Evolutionary conservation across 345 rosid genomes (phyloP).

Genomic region (Linum lewisii): DNA sequence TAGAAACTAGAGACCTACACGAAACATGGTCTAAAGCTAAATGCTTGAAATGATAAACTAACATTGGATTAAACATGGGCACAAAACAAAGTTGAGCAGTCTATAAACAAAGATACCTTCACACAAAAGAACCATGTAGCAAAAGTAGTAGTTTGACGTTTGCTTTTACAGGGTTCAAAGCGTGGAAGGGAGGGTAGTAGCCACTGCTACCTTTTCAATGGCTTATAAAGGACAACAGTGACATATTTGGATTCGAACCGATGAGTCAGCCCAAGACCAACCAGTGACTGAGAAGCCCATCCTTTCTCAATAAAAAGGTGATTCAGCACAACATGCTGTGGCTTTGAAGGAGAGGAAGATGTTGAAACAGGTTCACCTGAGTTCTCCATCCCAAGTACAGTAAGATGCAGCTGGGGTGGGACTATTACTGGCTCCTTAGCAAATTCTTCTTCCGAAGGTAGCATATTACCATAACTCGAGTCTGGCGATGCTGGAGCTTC

Average conservation of each 20-base stretch:
- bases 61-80: background rate
- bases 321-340: slow-evolving; percentile 80
- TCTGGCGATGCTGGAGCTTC: slow-evolving; percentile 81
- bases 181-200: background rate
- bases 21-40: background rate
- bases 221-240: slow-evolving; percentile 84
- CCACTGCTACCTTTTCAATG: slow-evolving; percentile 41
- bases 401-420: slow-evolving; percentile 68
- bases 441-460: slow-evolving; percentile 60
- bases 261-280: slow-evolving; percentile 77
- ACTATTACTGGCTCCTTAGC: slow-evolving; percentile 62
- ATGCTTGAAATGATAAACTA: background rate
- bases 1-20: background rate
- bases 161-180: slow-evolving; percentile 17
- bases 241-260: slow-evolving; percentile 85
- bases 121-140: slow-evolving; percentile 3
- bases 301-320: slow-evolving; percentile 79
- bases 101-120: slow-evolving; percentile 21
- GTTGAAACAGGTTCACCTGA: slow-evolving; percentile 34
- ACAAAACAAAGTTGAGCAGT: slow-evolving; percentile 4
- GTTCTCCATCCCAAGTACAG: slow-evolving; percentile 45
- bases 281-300: slow-evolving; percentile 63
- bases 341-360: slow-evolving; percentile 26
- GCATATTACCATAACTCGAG: slow-evolving; percentile 49
- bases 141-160: background rate